Evolutionary conservation across 768 basidiomycete genomes (phyloP).

Genomic region (Psilocybe cyanescens): DNA sequence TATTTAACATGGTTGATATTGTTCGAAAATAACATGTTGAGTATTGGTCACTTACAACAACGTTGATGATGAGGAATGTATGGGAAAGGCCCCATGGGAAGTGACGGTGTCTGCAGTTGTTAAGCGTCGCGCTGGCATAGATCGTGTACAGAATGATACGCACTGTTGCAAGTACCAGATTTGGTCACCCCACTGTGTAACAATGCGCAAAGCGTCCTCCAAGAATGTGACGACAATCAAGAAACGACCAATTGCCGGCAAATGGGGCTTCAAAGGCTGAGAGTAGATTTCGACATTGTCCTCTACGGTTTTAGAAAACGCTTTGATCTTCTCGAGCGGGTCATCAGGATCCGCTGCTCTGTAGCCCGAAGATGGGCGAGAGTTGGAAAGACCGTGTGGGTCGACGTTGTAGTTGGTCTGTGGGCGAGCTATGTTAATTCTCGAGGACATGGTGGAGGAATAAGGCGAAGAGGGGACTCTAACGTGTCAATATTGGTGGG

Average conservation of each 20-base stretch:
- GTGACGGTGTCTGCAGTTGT: constrained; percentile 74
- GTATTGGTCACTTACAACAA: constrained; percentile 65
- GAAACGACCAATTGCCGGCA: constrained; percentile 95
- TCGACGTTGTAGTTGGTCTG: constrained; percentile 60
- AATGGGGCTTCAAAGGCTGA: constrained; percentile 90
- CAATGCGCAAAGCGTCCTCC: constrained; percentile 93
- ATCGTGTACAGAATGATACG: constrained; percentile 29
- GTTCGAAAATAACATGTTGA: background rate
- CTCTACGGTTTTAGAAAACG: constrained; percentile 77
- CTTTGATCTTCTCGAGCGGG: constrained; percentile 78
- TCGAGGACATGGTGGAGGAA: constrained; percentile 69
- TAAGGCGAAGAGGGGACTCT: constrained; percentile 26
- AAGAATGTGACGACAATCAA: constrained; percentile 97
- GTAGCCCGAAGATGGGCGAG: constrained; percentile 71
- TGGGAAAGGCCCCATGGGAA: constrained; percentile 98
- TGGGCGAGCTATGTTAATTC: constrained; percentile 83
- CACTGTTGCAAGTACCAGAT: constrained; percentile 98
- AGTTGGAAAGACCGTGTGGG: constrained; percentile 82
- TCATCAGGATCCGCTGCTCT: constrained; percentile 82
- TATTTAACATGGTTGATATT: constrained; percentile 31
- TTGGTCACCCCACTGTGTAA: constrained; percentile 96
- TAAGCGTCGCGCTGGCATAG: constrained; percentile 11
- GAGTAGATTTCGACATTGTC: constrained; percentile 92
- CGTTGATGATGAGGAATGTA: constrained; percentile 88
- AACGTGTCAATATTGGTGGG: constrained; percentile 45